phyloP scores from a whole-genome alignment of 2,329 filamentous ascomycete genomes.

The Scedosporium aurantiacum region DNA sequence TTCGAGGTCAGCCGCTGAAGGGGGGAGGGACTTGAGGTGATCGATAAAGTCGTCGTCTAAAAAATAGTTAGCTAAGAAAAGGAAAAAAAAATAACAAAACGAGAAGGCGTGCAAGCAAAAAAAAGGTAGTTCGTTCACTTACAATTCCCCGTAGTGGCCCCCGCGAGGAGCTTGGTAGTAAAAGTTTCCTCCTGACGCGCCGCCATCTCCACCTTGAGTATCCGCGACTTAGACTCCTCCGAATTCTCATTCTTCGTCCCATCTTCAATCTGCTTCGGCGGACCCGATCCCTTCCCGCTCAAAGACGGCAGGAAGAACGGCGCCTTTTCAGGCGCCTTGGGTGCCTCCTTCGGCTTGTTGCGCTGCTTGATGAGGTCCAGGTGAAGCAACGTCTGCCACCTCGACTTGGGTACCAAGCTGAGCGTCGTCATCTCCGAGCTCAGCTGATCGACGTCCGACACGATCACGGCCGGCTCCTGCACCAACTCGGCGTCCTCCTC shows the following conservation, averaged over 20 bases:
- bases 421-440: slow-evolving; percentile 75
- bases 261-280: slow-evolving; percentile 15
- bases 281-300: slow-evolving; percentile 19
- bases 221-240: slow-evolving; percentile 45
- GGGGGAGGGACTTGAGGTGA: slow-evolving; percentile 69
- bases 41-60: slow-evolving; percentile 57
- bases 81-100: not conserved
- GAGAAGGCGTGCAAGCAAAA: not conserved
- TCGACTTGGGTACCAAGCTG: slow-evolving; percentile 76
- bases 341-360: slow-evolving; percentile 87
- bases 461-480: slow-evolving; percentile 40
- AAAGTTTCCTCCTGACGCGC: slow-evolving; percentile 47
- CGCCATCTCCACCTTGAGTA: slow-evolving; percentile 51
- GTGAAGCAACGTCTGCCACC: slow-evolving; percentile 91
- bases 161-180: slow-evolving; percentile 43
- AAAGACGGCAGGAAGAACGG: slow-evolving; percentile 85
- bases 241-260: slow-evolving; percentile 19
- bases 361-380: slow-evolving; percentile 85
- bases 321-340: slow-evolving; percentile 84
- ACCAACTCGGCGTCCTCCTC: slow-evolving; percentile 35
- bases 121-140: slow-evolving; percentile 20
- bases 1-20: slow-evolving; percentile 80
- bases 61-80: slow-evolving; percentile 11
- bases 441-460: slow-evolving; percentile 62
- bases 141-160: slow-evolving; percentile 49